A percentile compares a stretch with the other conserved stretches of the same genome.
Conservation (phyloP, 1,139 yeast species). For the Geotrichum siamense region DNA sequence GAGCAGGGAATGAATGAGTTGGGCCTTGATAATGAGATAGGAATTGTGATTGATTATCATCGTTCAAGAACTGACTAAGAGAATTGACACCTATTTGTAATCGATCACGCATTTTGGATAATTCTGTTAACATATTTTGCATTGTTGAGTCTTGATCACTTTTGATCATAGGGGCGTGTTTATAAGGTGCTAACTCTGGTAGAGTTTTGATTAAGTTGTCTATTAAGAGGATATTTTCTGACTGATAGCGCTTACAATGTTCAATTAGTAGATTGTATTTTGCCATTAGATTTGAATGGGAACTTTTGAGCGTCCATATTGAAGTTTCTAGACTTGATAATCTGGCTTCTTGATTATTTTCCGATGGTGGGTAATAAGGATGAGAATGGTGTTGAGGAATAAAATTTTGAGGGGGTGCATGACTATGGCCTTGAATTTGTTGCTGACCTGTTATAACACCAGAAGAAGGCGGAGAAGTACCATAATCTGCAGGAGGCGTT, state of each 20-base stretch:
- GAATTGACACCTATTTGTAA: slow-evolving; percentile 17
- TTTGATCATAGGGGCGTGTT: slow-evolving; percentile 20
- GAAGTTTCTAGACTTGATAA: slow-evolving; percentile 23
- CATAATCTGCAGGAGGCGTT: slow-evolving; percentile 23
- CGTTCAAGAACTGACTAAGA: slow-evolving; percentile 17
- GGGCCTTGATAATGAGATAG: slow-evolving; percentile 2
- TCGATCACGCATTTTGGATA: slow-evolving; percentile 14
- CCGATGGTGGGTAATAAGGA: slow-evolving; percentile 16
- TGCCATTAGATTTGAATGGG: slow-evolving; percentile 12
- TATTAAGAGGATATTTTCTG: slow-evolving; percentile 12
- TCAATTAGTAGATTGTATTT: slow-evolving; percentile 16
- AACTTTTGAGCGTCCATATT: slow-evolving; percentile 15
- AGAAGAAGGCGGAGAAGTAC: slow-evolving; percentile 15
- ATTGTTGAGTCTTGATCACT: slow-evolving; percentile 19
- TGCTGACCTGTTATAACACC: slow-evolving; percentile 6
- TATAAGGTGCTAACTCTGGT: slow-evolving; percentile 19
- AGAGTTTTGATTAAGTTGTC: slow-evolving; percentile 11
- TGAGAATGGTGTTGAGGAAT: slow-evolving; percentile 15
- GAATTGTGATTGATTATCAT: slow-evolving; percentile 1
- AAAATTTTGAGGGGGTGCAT: slow-evolving; percentile 13
- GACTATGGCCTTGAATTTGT: slow-evolving; percentile 13
- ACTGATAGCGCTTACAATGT: slow-evolving; percentile 13
- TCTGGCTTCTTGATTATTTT: slow-evolving; percentile 19
- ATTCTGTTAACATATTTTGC: slow-evolving; percentile 17
- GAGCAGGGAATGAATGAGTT: slow-evolving; percentile 7